Conservation (phyloP, 257 asterid species). For the Knoxia roxburghii region DNA sequence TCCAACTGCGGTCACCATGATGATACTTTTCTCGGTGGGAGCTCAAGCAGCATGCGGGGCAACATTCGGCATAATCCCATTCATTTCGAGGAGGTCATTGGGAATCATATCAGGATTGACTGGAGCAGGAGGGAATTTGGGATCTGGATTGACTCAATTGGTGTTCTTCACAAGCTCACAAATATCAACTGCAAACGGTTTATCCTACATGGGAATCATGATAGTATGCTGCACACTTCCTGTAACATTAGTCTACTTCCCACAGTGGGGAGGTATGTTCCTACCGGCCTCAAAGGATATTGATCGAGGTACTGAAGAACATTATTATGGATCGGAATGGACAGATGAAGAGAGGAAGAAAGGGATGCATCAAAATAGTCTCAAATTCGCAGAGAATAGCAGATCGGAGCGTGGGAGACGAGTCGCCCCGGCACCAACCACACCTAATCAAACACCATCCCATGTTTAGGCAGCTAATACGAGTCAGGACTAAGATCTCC, state of each 20-base stretch:
- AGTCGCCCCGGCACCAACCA: conserved; percentile 24
- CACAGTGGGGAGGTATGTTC: conserved; percentile 48
- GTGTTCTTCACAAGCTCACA: not conserved
- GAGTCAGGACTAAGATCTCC: too few relatives aligned
- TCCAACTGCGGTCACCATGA: conserved; percentile 30
- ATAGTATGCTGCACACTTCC: conserved; percentile 40
- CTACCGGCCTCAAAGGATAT: conserved; percentile 24
- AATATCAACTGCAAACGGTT: not conserved
- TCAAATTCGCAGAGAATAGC: conserved; percentile 54
- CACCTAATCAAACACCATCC: conserved; percentile 29
- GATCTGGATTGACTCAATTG: not conserved
- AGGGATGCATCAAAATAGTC: conserved; percentile 45
- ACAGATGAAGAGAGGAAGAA: conserved; percentile 28
- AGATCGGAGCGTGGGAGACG: conserved; percentile 48
- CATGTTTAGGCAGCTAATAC: too few relatives aligned
- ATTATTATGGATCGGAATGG: conserved; percentile 28
- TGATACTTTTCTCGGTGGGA: conserved; percentile 26
- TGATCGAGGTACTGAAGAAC: conserved; percentile 14
- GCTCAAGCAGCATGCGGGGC: not conserved
- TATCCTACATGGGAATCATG: conserved; percentile 41
- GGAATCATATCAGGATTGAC: not conserved
- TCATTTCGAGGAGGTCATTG: not conserved
- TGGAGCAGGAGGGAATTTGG: not conserved
- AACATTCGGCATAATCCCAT: not conserved
- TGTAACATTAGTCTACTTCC: conserved; percentile 28